phyloP scores from a whole-genome alignment of 139 green algal species.

The Diplosphaera chodatii region DNA sequence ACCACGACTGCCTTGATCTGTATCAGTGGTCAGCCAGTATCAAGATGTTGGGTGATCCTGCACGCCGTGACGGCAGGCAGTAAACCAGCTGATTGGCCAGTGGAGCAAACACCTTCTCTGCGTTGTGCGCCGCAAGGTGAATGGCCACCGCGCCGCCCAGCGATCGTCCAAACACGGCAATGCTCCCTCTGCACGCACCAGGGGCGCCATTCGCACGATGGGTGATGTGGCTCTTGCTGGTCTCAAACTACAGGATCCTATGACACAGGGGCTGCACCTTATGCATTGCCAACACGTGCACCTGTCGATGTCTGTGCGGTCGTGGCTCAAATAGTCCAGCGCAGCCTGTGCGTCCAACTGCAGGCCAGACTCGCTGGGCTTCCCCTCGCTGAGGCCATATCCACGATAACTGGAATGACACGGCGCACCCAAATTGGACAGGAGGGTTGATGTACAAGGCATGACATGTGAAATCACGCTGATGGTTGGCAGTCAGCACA shows the following conservation, averaged over 20 bases:
- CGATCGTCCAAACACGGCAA: slow-evolving; percentile 76
- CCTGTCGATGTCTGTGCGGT: slow-evolving; percentile 44
- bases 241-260: too few species aligned
- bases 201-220: too few species aligned
- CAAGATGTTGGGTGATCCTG: too few species aligned
- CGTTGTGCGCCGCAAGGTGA: slow-evolving; percentile 49
- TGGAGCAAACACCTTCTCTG: slow-evolving; percentile 29
- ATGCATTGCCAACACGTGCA: too few species aligned
- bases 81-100: too few species aligned
- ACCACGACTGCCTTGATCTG: slow-evolving; percentile 22
- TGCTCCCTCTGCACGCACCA: slow-evolving; percentile 7
- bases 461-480: too few species aligned
- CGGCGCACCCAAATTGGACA: background rate
- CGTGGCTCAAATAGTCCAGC: slow-evolving; percentile 42
- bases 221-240: too few species aligned
- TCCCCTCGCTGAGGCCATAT: slow-evolving; percentile 66
- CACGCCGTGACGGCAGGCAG: too few species aligned
- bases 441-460: too few species aligned
- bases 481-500: too few species aligned
- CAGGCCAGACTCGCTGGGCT: slow-evolving; percentile 64
- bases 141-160: slow-evolving; percentile 79
- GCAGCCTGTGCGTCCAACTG: slow-evolving; percentile 57
- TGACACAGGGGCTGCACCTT: too few species aligned
- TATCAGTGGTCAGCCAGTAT: background rate
- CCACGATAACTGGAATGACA: slow-evolving; percentile 72